Conservation (phyloP, 1,139 yeast genomes). For the Taphrina pruni region DNA sequence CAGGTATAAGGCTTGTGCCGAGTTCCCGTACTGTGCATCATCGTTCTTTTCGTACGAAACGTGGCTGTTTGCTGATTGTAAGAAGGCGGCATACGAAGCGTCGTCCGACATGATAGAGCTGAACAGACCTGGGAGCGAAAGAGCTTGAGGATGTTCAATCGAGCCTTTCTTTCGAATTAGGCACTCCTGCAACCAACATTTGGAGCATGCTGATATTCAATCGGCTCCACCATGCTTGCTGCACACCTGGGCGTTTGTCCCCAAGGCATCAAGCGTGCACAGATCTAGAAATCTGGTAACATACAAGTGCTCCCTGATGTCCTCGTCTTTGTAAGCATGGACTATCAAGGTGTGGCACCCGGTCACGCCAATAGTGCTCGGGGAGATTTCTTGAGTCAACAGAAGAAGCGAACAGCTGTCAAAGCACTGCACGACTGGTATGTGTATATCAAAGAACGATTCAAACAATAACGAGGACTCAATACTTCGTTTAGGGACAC, state of each 20-base stretch:
- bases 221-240: neutral
- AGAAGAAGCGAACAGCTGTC: neutral
- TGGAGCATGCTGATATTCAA: neutral
- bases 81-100: slow-evolving; percentile 28
- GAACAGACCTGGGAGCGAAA: too few relatives aligned
- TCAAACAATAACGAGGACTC: neutral
- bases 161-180: neutral
- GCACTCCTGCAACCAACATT: neutral
- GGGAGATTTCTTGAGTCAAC: slow-evolving; percentile 18
- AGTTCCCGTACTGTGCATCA: neutral
- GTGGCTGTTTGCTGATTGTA: slow-evolving; percentile 25
- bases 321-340: neutral
- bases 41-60: neutral
- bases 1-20: neutral
- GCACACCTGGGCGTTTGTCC: too few relatives aligned
- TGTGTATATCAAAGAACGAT: neutral
- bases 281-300: too few relatives aligned
- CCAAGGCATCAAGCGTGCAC: too few relatives aligned
- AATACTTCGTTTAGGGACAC: slow-evolving; percentile 6
- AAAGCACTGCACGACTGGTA: slow-evolving; percentile 22
- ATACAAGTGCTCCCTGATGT: too few relatives aligned
- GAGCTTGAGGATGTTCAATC: too few relatives aligned
- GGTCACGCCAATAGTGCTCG: neutral
- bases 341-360: neutral
- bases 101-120: slow-evolving; percentile 26